A percentile compares a stretch with the other conserved stretches of the same genome.
These are phyloP conservation scores for Orychophragmus violaceus DNA, from an alignment of 345 rosid genomes.

Conservation along the genomic window DNA sequence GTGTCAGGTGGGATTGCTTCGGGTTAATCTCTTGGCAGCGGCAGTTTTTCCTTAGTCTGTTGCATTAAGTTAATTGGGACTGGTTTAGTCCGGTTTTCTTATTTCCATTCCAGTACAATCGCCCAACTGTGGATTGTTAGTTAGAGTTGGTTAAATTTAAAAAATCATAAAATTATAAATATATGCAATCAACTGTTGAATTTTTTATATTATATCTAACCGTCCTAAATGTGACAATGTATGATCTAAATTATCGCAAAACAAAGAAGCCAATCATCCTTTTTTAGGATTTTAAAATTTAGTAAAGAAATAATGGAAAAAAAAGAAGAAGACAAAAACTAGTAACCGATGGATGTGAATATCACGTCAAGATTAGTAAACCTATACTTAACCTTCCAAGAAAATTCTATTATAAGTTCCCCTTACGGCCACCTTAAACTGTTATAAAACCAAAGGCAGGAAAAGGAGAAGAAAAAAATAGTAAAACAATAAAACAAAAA, in stretches of 20 bases:
- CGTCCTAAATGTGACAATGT: background rate
- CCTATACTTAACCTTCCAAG: constrained; percentile 25
- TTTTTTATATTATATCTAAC: background rate
- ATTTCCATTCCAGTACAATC: too few relatives aligned
- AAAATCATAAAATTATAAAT: too few relatives aligned
- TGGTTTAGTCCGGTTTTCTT: too few relatives aligned
- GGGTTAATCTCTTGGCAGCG: too few relatives aligned
- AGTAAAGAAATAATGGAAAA: background rate
- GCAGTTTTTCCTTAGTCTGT: too few relatives aligned
- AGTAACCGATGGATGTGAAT: constrained; percentile 10
- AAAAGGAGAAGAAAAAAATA: background rate
- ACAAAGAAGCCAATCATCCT: background rate
- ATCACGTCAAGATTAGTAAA: constrained; percentile 28
- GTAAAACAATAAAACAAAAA: background rate
- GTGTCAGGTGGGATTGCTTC: too few relatives aligned
- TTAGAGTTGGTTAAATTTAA: too few relatives aligned
- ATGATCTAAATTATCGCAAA: constrained; percentile 10
- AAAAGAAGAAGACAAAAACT: background rate
- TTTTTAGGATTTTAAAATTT: constrained; percentile 7
- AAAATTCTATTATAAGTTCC: constrained; percentile 14
- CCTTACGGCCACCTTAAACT: background rate
- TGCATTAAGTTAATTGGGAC: too few relatives aligned
- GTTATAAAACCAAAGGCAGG: background rate
- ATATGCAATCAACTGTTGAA: too few relatives aligned
- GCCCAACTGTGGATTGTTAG: too few relatives aligned